phyloP scores from a whole-genome alignment of 257 asterid genomes.

The Fraxinus cuspidata region DNA sequence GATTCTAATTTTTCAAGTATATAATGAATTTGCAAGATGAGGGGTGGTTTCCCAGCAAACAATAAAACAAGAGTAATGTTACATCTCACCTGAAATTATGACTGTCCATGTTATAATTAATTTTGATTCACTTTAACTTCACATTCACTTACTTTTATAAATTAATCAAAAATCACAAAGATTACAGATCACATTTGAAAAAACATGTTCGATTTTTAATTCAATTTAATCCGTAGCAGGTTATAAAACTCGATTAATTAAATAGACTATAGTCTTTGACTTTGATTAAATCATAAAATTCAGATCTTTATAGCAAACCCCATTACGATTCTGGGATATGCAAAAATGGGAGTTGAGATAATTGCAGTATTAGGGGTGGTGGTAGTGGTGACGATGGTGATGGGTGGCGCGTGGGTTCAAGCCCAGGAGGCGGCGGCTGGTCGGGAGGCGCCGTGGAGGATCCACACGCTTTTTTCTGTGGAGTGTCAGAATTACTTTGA shows the following conservation, averaged over 20 bases:
- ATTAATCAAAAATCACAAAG: background rate
- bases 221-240: background rate
- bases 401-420: conserved; percentile 33
- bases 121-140: background rate
- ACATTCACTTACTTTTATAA: background rate
- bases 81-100: background rate
- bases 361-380: conserved; percentile 25
- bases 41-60: background rate
- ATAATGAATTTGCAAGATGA: too few species aligned
- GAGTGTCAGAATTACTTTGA: conserved; percentile 98
- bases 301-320: conserved; percentile 37
- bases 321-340: conserved; percentile 36
- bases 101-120: too few species aligned
- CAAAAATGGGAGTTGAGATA: conserved; percentile 38
- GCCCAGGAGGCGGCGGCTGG: conserved; percentile 32
- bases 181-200: background rate
- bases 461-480: conserved; percentile 94
- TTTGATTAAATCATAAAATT: conserved; percentile 22
- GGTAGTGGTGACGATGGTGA: conserved; percentile 17
- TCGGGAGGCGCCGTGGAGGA: conserved; percentile 37
- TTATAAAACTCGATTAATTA: background rate
- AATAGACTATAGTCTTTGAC: conserved; percentile 24
- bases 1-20: too few species aligned
- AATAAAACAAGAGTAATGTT: background rate
- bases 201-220: background rate